Base-by-base conservation (phyloP, 78 protist genomes). In the Cavenderia fasciculata region DNA sequence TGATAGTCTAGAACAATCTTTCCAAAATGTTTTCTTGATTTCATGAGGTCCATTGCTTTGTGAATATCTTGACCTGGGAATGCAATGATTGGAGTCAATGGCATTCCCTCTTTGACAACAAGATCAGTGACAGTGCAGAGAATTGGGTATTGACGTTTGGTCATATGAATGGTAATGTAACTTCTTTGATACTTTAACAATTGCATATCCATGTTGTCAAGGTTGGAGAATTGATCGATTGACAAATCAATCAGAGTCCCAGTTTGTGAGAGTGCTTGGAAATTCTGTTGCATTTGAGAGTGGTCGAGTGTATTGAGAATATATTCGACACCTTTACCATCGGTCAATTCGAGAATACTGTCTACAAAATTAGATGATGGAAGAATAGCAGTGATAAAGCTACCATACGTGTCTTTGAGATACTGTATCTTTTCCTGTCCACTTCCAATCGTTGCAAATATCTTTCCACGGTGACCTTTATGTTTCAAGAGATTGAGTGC, bases 161-260 rank as follows among this genome's bases (percentile, higher is more conserved):
- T 63, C 72, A 63, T 16, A 38, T 63, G n/a, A 16, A 63, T 38
- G 2, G 54, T 63, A 38, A 19, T 19, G 47, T 63, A 63, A 12
- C 72, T 47, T 38, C 25, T 43, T 5, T 33, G 72, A 40, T 63
- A 40, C 38, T 19, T 33, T 6, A 63, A 63, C 38, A 38, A 19
- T n/a, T 63, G 33, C 51, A 33, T 40, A 27, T 40, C 38, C 25
- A 63, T 5, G 38, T 27, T 63, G 47, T 65, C 70, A 68, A 68
- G 38, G 0, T 43, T 27, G 19, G 34, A 8, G 23, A 68, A 41
- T 31, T 82, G 61, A 11, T 63, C 18, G 5, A 38, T 56, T 12
- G 89, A 52, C 43, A 82, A 43, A 68, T 82, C 89, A 27, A 82
- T 57, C n/a, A 82, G 34, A 52, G 31, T 65, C 29, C 89, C 89